A percentile compares a stretch with the other conserved stretches of the same genome.
These are phyloP conservation scores for Umbelopsis sp. DNA, from an alignment of 192 early-diverging fungal species.

Conservation along the genomic window DNA sequence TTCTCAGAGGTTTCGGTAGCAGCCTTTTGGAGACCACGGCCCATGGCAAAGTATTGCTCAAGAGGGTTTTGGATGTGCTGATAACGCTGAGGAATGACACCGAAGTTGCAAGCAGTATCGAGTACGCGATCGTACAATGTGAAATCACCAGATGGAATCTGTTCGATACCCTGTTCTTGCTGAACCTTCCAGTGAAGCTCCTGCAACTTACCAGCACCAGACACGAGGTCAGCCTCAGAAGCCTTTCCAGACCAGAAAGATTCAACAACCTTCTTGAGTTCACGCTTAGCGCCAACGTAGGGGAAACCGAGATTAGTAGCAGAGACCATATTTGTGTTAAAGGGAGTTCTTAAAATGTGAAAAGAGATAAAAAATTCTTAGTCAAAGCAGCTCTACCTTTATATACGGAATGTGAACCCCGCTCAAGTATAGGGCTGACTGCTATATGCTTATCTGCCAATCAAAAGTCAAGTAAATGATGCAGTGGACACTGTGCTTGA, in stretches of 20 bases:
- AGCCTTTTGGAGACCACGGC: constrained; percentile 85
- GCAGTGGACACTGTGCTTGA: background rate
- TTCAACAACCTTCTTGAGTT: constrained; percentile 96
- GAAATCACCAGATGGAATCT: constrained; percentile 94
- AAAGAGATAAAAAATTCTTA: constrained; percentile 2
- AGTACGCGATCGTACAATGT: constrained; percentile 83
- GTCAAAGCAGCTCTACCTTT: too few relatives aligned
- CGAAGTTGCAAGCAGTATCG: constrained; percentile 69
- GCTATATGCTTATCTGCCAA: background rate
- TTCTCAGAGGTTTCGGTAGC: constrained; percentile 62
- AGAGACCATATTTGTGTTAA: constrained; percentile 39
- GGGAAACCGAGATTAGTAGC: constrained; percentile 80
- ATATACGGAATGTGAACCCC: too few relatives aligned
- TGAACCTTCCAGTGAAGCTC: constrained; percentile 72
- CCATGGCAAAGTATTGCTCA: constrained; percentile 97
- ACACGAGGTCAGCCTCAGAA: constrained; percentile 66
- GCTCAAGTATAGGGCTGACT: too few relatives aligned
- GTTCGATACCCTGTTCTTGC: constrained; percentile 67
- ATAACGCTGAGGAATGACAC: constrained; percentile 65
- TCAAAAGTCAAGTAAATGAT: background rate
- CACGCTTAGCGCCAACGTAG: constrained; percentile 91
- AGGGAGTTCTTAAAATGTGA: background rate
- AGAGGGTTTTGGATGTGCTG: constrained; percentile 49
- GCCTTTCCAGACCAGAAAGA: constrained; percentile 91
- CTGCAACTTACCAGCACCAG: constrained; percentile 75